These are phyloP conservation scores for Alternaria incomplexa DNA, from an alignment of 2,329 filamentous ascomycete genomes.

Conservation along the genomic window DNA sequence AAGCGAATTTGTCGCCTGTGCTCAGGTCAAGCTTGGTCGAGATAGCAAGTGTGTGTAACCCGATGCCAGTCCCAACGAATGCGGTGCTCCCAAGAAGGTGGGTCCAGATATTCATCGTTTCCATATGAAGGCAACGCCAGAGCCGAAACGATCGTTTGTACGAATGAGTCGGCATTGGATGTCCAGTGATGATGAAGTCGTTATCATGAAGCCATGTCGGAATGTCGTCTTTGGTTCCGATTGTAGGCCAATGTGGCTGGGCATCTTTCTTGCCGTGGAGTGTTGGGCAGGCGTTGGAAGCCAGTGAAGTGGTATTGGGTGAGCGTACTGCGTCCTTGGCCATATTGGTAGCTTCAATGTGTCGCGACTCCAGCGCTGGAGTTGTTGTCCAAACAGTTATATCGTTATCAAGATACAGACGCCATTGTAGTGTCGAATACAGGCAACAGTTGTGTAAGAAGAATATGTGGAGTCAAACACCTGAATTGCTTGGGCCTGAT, in stretches of 20 bases:
- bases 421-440: background rate
- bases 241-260: background rate
- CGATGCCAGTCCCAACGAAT: slow-evolving; percentile 10
- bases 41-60: background rate
- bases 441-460: background rate
- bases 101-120: slow-evolving; percentile 6
- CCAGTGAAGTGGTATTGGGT: background rate
- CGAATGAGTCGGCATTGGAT: background rate
- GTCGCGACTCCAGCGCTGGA: background rate
- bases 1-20: background rate
- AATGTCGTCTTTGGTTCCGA: background rate
- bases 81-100: slow-evolving; percentile 8
- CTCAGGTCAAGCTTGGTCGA: background rate
- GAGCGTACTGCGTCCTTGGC: background rate
- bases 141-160: slow-evolving; percentile 4
- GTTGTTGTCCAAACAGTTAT: background rate
- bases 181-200: background rate
- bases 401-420: background rate
- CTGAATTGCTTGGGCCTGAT: background rate
- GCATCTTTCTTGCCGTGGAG: background rate
- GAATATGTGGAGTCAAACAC: background rate
- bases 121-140: slow-evolving; percentile 1
- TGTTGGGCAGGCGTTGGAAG: background rate
- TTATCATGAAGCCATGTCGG: background rate
- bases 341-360: background rate